Conservation (phyloP, 345 rosid species). For the Aquilaria sinensis region DNA sequence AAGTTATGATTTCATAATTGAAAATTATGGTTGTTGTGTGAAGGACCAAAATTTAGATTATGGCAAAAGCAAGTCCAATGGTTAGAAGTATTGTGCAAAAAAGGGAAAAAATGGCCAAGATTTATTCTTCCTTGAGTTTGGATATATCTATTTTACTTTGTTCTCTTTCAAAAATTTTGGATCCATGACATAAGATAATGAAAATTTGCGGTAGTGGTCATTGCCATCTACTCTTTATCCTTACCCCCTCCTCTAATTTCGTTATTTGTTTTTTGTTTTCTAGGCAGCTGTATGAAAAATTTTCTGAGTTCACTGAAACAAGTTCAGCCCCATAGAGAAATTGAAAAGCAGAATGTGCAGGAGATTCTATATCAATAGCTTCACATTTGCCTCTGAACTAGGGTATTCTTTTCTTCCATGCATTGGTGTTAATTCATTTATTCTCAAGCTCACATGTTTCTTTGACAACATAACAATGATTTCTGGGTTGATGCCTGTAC, state of each 20-base stretch:
- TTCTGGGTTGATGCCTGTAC: no score
- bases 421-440: not conserved
- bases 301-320: conserved; percentile 47
- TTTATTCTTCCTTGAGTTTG: no score
- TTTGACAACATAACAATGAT: no score
- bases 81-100: no score
- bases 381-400: conserved; percentile 40
- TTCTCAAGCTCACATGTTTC: not conserved
- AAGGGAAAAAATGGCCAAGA: no score
- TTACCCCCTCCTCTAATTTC: not conserved
- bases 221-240: no score
- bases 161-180: not conserved
- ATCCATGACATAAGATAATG: not conserved
- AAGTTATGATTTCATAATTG: not conserved
- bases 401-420: conserved; percentile 41
- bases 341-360: conserved; percentile 48
- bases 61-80: not conserved
- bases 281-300: conserved; percentile 62
- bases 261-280: not conserved
- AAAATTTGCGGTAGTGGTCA: no score
- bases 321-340: conserved; percentile 45
- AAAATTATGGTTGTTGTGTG: not conserved
- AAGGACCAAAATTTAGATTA: not conserved
- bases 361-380: conserved; percentile 47
- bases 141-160: no score